phyloP scores from a whole-genome alignment of 2,329 filamentous ascomycete species.

The Ramularia endophylla region DNA sequence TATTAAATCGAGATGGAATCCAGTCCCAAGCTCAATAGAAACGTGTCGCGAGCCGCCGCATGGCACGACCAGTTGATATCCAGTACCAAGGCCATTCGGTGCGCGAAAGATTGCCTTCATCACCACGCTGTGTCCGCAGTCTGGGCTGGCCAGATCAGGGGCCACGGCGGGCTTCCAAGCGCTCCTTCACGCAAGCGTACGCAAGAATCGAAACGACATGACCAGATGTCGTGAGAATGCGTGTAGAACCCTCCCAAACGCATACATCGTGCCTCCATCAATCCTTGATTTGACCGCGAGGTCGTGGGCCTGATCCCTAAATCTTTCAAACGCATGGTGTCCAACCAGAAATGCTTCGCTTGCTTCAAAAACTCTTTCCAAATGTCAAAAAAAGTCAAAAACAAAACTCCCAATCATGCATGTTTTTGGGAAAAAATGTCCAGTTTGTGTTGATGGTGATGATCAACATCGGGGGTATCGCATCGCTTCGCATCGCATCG shows the following conservation, averaged over 20 bases:
- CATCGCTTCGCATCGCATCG: conserved; percentile 38
- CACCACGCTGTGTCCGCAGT: conserved; percentile 21
- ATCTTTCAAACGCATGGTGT: conserved; percentile 8
- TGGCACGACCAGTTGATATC: conserved; percentile 12
- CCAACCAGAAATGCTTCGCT: conserved; percentile 5
- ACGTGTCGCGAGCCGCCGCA: conserved; percentile 15
- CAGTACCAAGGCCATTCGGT: conserved; percentile 13
- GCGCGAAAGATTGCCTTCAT: conserved; percentile 15
- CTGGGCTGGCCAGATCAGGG: conserved; percentile 17
- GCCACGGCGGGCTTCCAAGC: conserved; percentile 22
- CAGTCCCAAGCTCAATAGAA: conserved; percentile 9
- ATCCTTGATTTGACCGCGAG: conserved; percentile 11
- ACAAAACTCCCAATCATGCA: conserved; percentile 27
- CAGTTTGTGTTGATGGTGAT: conserved; percentile 29
- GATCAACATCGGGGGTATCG: conserved; percentile 36
- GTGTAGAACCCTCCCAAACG: conserved; percentile 3
- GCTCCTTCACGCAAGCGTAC: conserved; percentile 6
- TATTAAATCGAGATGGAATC: conserved; percentile 19
- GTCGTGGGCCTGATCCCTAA: conserved; percentile 8
- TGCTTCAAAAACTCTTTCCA: conserved; percentile 8
- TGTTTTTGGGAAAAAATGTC: conserved; percentile 39
- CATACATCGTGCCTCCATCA: conserved; percentile 8
- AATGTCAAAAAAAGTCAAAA: conserved; percentile 5
- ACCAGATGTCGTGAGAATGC: conserved; percentile 10
- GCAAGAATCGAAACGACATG: conserved; percentile 13